These are phyloP conservation scores for Picea abies DNA, from an alignment of 83 land plant species.

Conservation along the genomic window DNA sequence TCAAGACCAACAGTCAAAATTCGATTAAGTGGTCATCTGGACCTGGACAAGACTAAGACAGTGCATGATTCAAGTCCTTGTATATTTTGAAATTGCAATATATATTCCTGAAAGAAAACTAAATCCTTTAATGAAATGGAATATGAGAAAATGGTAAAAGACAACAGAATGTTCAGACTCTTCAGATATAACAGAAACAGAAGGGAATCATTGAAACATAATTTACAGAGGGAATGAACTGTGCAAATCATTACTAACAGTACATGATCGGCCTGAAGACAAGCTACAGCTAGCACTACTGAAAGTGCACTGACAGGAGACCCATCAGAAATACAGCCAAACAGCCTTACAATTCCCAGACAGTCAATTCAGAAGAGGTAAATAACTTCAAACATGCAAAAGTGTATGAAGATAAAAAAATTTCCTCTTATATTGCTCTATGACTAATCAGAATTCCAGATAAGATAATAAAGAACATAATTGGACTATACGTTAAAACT, in stretches of 20 bases:
- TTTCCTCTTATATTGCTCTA: not conserved
- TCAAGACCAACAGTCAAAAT: conserved; percentile 11
- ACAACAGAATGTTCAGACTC: not conserved
- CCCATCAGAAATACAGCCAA: not conserved
- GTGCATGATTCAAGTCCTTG: not conserved
- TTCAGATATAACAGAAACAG: not conserved
- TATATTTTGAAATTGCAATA: not conserved
- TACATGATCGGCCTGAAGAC: not conserved
- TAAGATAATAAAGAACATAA: not conserved
- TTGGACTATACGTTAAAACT: not conserved
- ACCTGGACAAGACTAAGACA: conserved; percentile 5
- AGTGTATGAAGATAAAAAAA: not conserved
- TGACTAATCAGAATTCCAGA: conserved; percentile 1
- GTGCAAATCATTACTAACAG: not conserved
- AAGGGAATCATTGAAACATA: not conserved
- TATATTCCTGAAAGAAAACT: not conserved
- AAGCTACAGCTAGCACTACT: not conserved
- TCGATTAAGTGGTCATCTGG: not conserved
- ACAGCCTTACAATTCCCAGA: not conserved
- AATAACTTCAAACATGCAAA: not conserved
- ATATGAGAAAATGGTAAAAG: not conserved
- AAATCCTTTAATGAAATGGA: not conserved
- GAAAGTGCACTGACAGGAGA: not conserved
- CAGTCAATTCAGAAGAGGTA: not conserved
- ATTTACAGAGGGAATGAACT: not conserved